Evolutionary conservation across 768 basidiomycete species (phyloP).

Genomic region (Xanthoconium purpureum): DNA sequence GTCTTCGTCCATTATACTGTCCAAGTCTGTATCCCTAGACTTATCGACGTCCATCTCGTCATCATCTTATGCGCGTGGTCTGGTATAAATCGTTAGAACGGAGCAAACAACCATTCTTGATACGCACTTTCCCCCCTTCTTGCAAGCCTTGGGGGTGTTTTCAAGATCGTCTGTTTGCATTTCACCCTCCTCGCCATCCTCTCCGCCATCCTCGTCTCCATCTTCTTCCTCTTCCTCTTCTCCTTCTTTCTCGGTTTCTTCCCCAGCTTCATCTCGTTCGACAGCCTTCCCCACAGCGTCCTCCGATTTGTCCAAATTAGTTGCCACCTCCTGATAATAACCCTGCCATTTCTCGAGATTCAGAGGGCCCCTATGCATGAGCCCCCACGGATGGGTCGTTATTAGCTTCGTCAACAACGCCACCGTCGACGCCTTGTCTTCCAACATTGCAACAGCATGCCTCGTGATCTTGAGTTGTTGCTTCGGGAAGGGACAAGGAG

Average conservation of each 20-base stretch:
- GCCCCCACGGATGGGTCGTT: conserved; percentile 83
- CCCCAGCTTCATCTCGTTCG: conserved; percentile 38
- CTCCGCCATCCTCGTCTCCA: conserved; percentile 34
- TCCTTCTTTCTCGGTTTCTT: conserved; percentile 36
- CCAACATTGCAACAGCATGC: conserved; percentile 74
- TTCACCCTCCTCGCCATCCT: conserved; percentile 33
- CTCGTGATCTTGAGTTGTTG: conserved; percentile 74
- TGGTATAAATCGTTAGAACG: conserved; percentile 12
- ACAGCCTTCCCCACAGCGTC: conserved; percentile 61
- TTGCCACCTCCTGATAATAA: conserved; percentile 59
- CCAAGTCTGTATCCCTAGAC: conserved; percentile 33
- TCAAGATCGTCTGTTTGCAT: conserved; percentile 25
- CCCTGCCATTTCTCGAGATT: conserved; percentile 70
- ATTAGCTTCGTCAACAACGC: conserved; percentile 72
- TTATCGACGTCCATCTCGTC: conserved; percentile 62
- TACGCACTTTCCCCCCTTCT: conserved; percentile 33
- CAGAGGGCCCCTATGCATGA: conserved; percentile 79
- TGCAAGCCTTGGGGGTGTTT: conserved; percentile 26
- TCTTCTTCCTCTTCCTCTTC: conserved; percentile 33
- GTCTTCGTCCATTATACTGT: conserved; percentile 39
- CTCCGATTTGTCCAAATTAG: conserved; percentile 71
- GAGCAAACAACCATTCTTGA: neutral
- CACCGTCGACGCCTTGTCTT: conserved; percentile 84
- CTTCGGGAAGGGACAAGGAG: conserved; percentile 80
- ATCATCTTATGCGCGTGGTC: conserved; percentile 29